phyloP scores from a whole-genome alignment of 1,284 basidiomycete genomes.

The Tilletia horrida region DNA sequence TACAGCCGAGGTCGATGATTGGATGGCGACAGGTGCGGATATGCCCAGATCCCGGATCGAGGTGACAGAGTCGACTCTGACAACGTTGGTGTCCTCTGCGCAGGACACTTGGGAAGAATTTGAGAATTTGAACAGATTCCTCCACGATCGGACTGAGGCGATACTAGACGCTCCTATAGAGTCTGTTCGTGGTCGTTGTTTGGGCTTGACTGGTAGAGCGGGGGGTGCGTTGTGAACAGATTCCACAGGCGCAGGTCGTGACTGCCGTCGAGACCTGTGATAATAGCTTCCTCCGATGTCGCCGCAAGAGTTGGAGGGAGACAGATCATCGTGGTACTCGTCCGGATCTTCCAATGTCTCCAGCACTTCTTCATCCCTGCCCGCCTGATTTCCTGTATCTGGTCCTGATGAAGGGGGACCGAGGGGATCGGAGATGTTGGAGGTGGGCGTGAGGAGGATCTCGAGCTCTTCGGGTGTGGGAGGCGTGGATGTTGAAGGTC shows the following conservation, averaged over 20 bases:
- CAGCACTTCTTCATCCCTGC: background rate
- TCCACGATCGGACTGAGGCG: background rate
- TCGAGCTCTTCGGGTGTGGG: too few relatives aligned
- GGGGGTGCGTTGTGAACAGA: background rate
- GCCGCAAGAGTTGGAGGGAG: conserved; percentile 9
- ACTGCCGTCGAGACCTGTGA: background rate
- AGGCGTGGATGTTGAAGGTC: too few relatives aligned
- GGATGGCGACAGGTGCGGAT: background rate
- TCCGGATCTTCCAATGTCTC: background rate
- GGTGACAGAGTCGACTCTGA: background rate
- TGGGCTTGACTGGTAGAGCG: background rate
- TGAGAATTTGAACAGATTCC: background rate
- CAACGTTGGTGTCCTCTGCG: background rate
- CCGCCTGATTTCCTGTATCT: too few relatives aligned
- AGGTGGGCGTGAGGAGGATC: too few relatives aligned
- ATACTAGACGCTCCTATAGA: background rate
- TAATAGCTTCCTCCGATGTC: background rate
- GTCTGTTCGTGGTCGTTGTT: background rate
- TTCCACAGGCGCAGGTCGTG: background rate
- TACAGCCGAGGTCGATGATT: background rate
- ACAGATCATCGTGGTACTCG: background rate
- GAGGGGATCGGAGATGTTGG: too few relatives aligned
- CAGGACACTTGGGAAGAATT: background rate
- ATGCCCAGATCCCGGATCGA: conserved; percentile 6
- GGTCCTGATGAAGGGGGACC: too few relatives aligned